Evolutionary conservation across 2,329 filamentous ascomycete species (phyloP).

Genomic region (Fusarium sp.): DNA sequence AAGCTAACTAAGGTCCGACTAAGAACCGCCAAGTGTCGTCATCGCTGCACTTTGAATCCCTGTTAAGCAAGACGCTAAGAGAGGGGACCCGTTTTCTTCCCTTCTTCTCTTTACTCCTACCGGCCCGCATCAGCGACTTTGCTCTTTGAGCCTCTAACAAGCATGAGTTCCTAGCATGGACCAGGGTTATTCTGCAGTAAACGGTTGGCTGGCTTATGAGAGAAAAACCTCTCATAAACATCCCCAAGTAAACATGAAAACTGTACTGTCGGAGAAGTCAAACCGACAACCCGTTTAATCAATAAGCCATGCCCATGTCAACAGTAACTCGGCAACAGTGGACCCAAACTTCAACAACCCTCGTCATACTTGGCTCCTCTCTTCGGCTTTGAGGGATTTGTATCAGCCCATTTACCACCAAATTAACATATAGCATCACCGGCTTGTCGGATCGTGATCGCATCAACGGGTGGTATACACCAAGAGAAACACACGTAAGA

Average conservation of each 20-base stretch:
- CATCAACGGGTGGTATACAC: neutral
- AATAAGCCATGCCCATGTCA: neutral
- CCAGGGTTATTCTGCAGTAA: neutral
- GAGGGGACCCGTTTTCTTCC: slow-evolving; percentile 24
- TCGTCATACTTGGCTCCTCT: slow-evolving; percentile 19
- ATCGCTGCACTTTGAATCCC: slow-evolving; percentile 30
- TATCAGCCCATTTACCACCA: slow-evolving; percentile 12
- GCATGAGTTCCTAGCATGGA: slow-evolving; percentile 3
- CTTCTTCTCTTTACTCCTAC: slow-evolving; percentile 20
- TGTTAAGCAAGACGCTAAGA: slow-evolving; percentile 22
- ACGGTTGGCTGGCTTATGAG: neutral
- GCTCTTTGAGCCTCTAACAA: slow-evolving; percentile 24
- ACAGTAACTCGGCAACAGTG: slow-evolving; percentile 13
- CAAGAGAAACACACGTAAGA: neutral
- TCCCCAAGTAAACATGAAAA: neutral
- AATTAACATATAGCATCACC: neutral
- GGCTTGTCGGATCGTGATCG: slow-evolving; percentile 1
- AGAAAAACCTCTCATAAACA: slow-evolving; percentile 2
- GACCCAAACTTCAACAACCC: neutral
- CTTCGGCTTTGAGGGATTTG: slow-evolving; percentile 36
- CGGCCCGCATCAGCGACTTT: slow-evolving; percentile 36
- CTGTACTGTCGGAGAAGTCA: slow-evolving; percentile 15
- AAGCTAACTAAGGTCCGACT: slow-evolving; percentile 20
- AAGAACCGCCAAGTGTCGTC: slow-evolving; percentile 41
- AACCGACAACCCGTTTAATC: slow-evolving; percentile 32